Evolutionary conservation across 805 yeast genomes (phyloP).

Genomic region (Ogataea degrootiae): DNA sequence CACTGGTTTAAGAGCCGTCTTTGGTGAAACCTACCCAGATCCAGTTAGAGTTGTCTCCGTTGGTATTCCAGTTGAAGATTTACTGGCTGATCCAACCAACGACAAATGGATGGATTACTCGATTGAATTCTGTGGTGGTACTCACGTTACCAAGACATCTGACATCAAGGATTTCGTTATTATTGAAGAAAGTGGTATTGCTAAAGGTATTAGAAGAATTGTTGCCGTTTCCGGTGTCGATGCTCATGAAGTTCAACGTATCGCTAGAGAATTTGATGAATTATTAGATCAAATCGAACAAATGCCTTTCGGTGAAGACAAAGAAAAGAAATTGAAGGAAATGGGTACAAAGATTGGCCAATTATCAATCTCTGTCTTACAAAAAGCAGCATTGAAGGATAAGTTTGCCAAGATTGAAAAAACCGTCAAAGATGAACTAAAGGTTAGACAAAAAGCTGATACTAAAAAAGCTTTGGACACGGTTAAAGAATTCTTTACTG

Average conservation of each 20-base stretch:
- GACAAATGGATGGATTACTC: slow-evolving; percentile 74
- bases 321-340: slow-evolving; percentile 80
- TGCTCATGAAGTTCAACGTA: slow-evolving; percentile 84
- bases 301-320: slow-evolving; percentile 66
- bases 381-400: slow-evolving; percentile 70
- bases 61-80: slow-evolving; percentile 83
- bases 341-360: slow-evolving; percentile 80
- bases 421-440: slow-evolving; percentile 80
- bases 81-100: slow-evolving; percentile 65
- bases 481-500: slow-evolving; percentile 65
- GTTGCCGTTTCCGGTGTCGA: slow-evolving; percentile 93
- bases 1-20: slow-evolving; percentile 90
- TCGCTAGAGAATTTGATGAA: slow-evolving; percentile 67
- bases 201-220: slow-evolving; percentile 97
- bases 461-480: slow-evolving; percentile 73
- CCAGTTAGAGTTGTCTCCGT: slow-evolving; percentile 98
- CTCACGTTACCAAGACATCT: slow-evolving; percentile 88
- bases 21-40: slow-evolving; percentile 98
- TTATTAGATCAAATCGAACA: slow-evolving; percentile 55
- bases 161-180: slow-evolving; percentile 89
- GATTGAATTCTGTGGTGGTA: slow-evolving; percentile 98
- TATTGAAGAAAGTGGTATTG: slow-evolving; percentile 94
- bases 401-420: slow-evolving; percentile 79
- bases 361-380: slow-evolving; percentile 73
- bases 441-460: slow-evolving; percentile 84